Base-by-base conservation (phyloP, 2,329 filamentous ascomycete genomes). In the Albifimbria verrucaria region DNA sequence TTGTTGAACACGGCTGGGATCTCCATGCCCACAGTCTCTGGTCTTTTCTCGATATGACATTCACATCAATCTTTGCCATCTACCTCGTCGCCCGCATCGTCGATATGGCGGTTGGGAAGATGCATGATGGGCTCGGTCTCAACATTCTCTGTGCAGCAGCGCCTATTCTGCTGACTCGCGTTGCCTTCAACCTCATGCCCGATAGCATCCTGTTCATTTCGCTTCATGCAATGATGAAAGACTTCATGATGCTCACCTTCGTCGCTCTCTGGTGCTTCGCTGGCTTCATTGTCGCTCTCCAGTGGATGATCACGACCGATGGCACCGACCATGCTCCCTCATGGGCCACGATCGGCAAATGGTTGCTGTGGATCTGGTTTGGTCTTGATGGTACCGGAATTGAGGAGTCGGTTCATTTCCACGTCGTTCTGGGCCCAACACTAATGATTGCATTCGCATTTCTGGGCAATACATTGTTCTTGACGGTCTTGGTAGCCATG, bases 291-390 rank as follows among this genome's bases (percentile, higher is more conserved):
- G 76, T 90, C 10, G 83, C 85, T 7, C 77, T 90, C 67, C 78
- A 82, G 55, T 90, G 87, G 86, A 79, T 90, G 7, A 63, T 72
- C 28, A 65, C 62, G 23, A 63, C 63, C 2, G 65, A 62, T 21
- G 66, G 59, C 25, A 57, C 56, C 17, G 55, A 66, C 53, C 54
- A 69, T 54, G 57, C 65, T 21, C 68, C 70, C 2, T 65, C 62
- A 36, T 76, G 73, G 72, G 65, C 69, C 25, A 86, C 85, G 0
- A 87, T 90, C 48, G 80, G 80, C 26, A 89, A 89, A 67, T 90
- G 87, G 87, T 87, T 90, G 78, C 76, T 90, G 3, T 90, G 85
- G 84, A 88, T 90, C 59, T 90, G 87, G 87, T 90, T 90, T 60
- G 87, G 87, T 1, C 79, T 90, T 1, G 87, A 90, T 55, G 87